Evolutionary conservation across 2,329 filamentous ascomycete species (phyloP).

Genomic region (Trichoderma koningiopsis): DNA sequence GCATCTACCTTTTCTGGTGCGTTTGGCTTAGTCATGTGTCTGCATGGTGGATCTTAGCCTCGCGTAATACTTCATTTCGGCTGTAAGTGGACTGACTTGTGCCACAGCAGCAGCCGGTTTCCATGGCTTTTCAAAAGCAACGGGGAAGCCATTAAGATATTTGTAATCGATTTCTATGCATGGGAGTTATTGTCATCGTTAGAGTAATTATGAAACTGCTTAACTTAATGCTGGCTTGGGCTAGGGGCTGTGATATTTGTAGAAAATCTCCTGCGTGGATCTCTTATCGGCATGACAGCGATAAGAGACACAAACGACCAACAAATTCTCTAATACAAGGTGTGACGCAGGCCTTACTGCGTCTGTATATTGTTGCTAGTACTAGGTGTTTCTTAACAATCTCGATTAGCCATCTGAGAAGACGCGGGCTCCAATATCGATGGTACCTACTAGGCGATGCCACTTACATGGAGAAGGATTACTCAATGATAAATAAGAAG

Average conservation of each 20-base stretch:
- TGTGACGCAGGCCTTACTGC: not conserved
- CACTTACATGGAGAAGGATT: not conserved
- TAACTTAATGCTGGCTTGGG: not conserved
- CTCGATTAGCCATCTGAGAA: not conserved
- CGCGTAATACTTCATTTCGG: too few relatives aligned
- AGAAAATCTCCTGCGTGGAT: not conserved
- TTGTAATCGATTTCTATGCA: not conserved
- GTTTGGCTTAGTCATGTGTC: not conserved
- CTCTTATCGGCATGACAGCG: not conserved
- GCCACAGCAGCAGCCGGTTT: too few relatives aligned
- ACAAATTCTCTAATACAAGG: not conserved
- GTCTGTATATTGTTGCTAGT: not conserved
- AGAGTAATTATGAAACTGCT: too few relatives aligned
- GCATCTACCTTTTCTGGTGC: not conserved
- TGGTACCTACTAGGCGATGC: not conserved
- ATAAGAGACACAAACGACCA: not conserved
- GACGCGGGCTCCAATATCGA: not conserved
- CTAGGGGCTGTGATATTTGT: not conserved
- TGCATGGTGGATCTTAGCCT: not conserved
- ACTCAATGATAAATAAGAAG: too few relatives aligned
- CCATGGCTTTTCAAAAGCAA: not conserved
- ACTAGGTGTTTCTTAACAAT: too few relatives aligned
- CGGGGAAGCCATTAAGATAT: not conserved
- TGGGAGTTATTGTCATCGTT: too few relatives aligned
- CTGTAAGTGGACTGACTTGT: too few relatives aligned